phyloP scores from a whole-genome alignment of 2,329 filamentous ascomycete genomes.

The Chaetothyriales sp. region DNA sequence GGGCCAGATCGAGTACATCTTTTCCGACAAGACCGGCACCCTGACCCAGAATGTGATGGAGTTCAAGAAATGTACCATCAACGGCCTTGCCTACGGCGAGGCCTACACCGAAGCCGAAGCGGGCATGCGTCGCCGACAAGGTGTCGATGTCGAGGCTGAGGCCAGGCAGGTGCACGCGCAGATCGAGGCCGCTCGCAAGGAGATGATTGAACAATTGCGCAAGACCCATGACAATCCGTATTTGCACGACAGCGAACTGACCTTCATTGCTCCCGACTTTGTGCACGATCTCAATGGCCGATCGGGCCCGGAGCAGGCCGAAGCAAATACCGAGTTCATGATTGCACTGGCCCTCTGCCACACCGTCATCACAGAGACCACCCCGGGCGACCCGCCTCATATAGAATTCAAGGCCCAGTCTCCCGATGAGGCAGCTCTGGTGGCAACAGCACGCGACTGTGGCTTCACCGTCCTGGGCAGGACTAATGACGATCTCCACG shows the following conservation, averaged over 20 bases:
- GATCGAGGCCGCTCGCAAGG: conserved; percentile 63
- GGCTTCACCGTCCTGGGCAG: conserved; percentile 84
- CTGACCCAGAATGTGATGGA: conserved; percentile 94
- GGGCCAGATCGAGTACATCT: conserved; percentile 97
- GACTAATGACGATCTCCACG: conserved; percentile 62
- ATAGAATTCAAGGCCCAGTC: conserved; percentile 96
- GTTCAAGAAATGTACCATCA: conserved; percentile 96
- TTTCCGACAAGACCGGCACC: conserved; percentile 87
- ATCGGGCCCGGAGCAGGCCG: conserved; percentile 61
- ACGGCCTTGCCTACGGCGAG: conserved; percentile 91
- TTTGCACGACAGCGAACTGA: conserved; percentile 75
- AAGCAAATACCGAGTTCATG: conserved; percentile 82
- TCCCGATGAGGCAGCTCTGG: conserved; percentile 87
- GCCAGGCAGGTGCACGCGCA: conserved; percentile 56
- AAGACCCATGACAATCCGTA: conserved; percentile 80
- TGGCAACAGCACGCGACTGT: conserved; percentile 86
- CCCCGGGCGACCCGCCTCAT: conserved; percentile 75
- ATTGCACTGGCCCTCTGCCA: conserved; percentile 89
- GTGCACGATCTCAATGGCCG: conserved; percentile 68
- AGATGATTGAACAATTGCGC: conserved; percentile 60
- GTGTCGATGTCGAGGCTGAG: conserved; percentile 74
- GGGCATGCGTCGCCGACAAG: conserved; percentile 85
- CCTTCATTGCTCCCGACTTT: conserved; percentile 84
- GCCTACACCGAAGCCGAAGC: conserved; percentile 95
- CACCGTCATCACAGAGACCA: conserved; percentile 82